phyloP scores from a whole-genome alignment of 805 yeast species.

The Kregervanrija delftensis region DNA sequence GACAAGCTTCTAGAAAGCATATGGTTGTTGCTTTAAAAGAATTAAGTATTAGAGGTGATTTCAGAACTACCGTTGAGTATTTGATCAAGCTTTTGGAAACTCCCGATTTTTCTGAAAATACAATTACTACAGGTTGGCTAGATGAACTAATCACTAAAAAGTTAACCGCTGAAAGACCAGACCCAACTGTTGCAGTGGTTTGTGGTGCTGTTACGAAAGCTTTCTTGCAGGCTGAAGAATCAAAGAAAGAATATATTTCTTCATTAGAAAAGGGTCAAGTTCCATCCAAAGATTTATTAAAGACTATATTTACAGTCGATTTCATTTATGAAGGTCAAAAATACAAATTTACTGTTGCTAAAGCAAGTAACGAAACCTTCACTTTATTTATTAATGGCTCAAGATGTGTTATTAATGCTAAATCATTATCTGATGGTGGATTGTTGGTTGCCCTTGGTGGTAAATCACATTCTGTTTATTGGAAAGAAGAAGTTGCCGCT shows the following conservation, averaged over 20 bases:
- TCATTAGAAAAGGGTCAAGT: slow-evolving; percentile 96
- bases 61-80: slow-evolving; percentile 96
- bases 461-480: slow-evolving; percentile 89
- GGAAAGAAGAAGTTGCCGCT: slow-evolving; percentile 96
- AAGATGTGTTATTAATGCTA: slow-evolving; percentile 78
- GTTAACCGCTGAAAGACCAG: slow-evolving; percentile 96
- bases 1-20: slow-evolving; percentile 96
- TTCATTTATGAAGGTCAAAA: slow-evolving; percentile 92
- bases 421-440: slow-evolving; percentile 92
- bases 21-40: slow-evolving; percentile 99
- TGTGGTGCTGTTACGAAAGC: slow-evolving; percentile 99
- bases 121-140: slow-evolving; percentile 98
- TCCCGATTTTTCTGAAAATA: slow-evolving; percentile 92
- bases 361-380: slow-evolving; percentile 78
- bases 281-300: slow-evolving; percentile 71
- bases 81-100: slow-evolving; percentile 92
- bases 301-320: slow-evolving; percentile 86
- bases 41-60: slow-evolving; percentile 95
- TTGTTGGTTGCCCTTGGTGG: slow-evolving; percentile 83
- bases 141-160: slow-evolving; percentile 92
- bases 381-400: slow-evolving; percentile 92
- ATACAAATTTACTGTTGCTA: slow-evolving; percentile 93
- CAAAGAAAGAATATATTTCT: slow-evolving; percentile 58
- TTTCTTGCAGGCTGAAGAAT: slow-evolving; percentile 66
- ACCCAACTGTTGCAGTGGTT: slow-evolving; percentile 79